Percentiles rank a stretch among this genome's conserved stretches.
Evolutionary conservation across 2,329 filamentous ascomycete species (phyloP).

Genomic region (Camptophora hylomeconis): DNA sequence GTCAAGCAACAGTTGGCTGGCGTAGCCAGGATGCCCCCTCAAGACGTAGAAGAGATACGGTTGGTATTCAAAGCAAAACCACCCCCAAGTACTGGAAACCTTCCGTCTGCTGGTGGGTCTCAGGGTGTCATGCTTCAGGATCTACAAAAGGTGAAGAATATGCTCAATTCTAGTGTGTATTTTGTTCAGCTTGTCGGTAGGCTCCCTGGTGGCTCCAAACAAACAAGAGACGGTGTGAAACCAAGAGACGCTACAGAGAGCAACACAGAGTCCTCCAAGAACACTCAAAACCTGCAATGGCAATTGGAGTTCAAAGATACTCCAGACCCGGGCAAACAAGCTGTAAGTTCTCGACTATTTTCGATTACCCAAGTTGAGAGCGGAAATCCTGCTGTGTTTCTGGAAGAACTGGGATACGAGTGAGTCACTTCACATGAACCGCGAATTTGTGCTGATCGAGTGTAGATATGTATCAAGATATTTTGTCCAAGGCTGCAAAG

Average conservation of each 20-base stretch:
- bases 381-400: conserved; percentile 36
- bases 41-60: conserved; percentile 39
- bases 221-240: not conserved
- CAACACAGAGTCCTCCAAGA: not conserved
- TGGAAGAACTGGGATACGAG: conserved; percentile 42
- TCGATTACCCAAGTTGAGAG: conserved; percentile 34
- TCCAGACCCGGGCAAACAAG: conserved; percentile 37
- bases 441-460: conserved; percentile 6
- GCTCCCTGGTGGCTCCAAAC: conserved; percentile 1
- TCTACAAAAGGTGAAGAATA: conserved; percentile 31
- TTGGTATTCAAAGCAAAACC: conserved; percentile 45
- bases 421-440: conserved; percentile 22
- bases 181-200: conserved; percentile 40
- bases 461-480: conserved; percentile 44
- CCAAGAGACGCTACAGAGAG: conserved; percentile 1
- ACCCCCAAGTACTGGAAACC: conserved; percentile 29
- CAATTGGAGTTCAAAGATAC: conserved; percentile 36
- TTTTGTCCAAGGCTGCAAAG: conserved; percentile 42
- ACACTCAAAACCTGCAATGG: conserved; percentile 20
- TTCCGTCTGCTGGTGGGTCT: conserved; percentile 25
- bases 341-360: conserved; percentile 40
- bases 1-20: conserved; percentile 49
- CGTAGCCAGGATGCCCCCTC: conserved; percentile 48
- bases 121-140: conserved; percentile 32
- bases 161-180: conserved; percentile 39